These are phyloP conservation scores for Penicillium subrubescens DNA, from an alignment of 495 filamentous ascomycete genomes.

Conservation along the genomic window DNA sequence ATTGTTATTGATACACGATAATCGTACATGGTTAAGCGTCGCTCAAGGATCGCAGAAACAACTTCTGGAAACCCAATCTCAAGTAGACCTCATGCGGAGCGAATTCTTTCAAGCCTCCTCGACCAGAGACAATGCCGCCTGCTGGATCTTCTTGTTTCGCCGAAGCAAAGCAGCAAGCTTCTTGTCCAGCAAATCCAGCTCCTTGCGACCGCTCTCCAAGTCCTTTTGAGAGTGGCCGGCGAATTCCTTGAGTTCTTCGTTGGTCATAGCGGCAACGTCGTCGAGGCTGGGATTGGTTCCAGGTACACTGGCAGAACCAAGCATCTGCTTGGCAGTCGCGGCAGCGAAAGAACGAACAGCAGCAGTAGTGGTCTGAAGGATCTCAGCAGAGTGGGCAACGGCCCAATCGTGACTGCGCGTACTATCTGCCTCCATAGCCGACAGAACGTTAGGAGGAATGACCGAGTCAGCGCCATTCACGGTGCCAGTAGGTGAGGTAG, in stretches of 20 bases:
- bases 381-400: conserved; percentile 44
- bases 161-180: conserved; percentile 50
- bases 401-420: conserved; percentile 48
- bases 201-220: conserved; percentile 45
- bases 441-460: conserved; percentile 44
- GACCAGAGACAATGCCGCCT: conserved; percentile 36
- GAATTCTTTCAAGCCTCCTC: conserved; percentile 2
- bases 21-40: not conserved
- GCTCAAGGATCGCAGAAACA: not conserved
- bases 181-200: conserved; percentile 47
- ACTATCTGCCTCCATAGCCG: conserved; percentile 49
- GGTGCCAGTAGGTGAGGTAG: conserved; percentile 30
- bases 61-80: not conserved
- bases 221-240: conserved; percentile 44
- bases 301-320: conserved; percentile 38
- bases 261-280: conserved; percentile 45
- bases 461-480: conserved; percentile 26
- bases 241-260: conserved; percentile 43
- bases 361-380: conserved; percentile 45
- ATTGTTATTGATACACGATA: not conserved
- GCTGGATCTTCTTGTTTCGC: conserved; percentile 51
- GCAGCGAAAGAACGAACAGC: conserved; percentile 48
- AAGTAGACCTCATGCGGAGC: not conserved
- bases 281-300: conserved; percentile 41
- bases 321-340: conserved; percentile 45